A percentile compares a stretch with the other conserved stretches of the same genome.
These are phyloP conservation scores for Claviceps sp. DNA, from an alignment of 2,329 filamentous ascomycete species.

Conservation along the genomic window DNA sequence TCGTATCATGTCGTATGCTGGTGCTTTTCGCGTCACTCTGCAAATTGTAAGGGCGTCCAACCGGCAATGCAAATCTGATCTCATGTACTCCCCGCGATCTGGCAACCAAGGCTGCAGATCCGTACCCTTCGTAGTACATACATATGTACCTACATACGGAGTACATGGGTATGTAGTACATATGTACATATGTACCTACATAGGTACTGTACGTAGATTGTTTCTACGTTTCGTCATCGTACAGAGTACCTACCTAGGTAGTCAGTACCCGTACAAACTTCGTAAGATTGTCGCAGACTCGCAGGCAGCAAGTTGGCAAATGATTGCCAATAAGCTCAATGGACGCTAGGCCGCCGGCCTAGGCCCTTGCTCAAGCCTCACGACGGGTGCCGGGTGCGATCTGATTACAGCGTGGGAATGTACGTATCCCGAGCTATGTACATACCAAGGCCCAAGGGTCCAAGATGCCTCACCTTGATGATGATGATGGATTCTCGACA, in stretches of 20 bases:
- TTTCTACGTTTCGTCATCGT: not conserved
- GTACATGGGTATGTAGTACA: too few species aligned
- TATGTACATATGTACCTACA: not conserved
- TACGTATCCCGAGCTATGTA: too few species aligned
- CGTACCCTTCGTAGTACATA: too few species aligned
- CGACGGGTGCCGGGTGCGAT: slow-evolving; percentile 4
- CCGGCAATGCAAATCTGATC: slow-evolving; percentile 5
- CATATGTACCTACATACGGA: too few species aligned
- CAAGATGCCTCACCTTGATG: not conserved
- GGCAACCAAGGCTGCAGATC: slow-evolving; percentile 3
- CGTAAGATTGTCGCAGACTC: too few species aligned
- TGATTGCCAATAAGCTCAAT: slow-evolving; percentile 8
- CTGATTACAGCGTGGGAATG: slow-evolving; percentile 5
- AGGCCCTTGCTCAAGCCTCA: slow-evolving; percentile 1
- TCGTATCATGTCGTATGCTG: not conserved
- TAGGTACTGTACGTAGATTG: too few species aligned
- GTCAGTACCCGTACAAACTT: not conserved
- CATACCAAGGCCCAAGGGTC: too few species aligned
- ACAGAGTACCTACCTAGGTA: too few species aligned
- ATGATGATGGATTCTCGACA: not conserved
- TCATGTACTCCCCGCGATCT: slow-evolving; percentile 4
- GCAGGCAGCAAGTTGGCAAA: too few species aligned
- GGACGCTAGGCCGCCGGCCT: not conserved
- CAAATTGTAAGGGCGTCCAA: slow-evolving; percentile 1
- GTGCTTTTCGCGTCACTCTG: not conserved